These are phyloP conservation scores for Pinus albicaulis DNA, from an alignment of 75 land plant species.

Conservation along the genomic window DNA sequence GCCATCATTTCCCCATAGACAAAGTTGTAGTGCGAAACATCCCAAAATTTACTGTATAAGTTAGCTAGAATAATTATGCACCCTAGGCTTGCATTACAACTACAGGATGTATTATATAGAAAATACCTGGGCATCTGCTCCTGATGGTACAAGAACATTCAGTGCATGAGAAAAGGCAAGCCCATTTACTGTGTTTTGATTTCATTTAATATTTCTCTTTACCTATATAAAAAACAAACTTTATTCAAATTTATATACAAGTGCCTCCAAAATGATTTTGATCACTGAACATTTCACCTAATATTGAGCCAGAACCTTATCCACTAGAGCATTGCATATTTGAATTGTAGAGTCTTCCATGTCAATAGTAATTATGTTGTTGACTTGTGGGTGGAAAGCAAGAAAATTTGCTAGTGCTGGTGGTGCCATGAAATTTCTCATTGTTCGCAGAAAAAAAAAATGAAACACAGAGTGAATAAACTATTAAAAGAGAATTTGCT, in stretches of 20 bases:
- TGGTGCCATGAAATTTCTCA: slow-evolving; percentile 59
- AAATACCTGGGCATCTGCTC: slow-evolving; percentile 49
- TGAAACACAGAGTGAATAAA: slow-evolving; percentile 4
- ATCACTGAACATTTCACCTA: background rate
- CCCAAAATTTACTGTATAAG: background rate
- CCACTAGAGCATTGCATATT: slow-evolving; percentile 58
- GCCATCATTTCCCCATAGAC: slow-evolving; percentile 41
- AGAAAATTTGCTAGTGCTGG: slow-evolving; percentile 64
- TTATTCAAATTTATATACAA: background rate
- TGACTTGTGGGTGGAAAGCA: slow-evolving; percentile 63
- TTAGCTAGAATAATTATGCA: background rate
- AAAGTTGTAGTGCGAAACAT: slow-evolving; percentile 22
- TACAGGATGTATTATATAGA: background rate
- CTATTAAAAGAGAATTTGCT: slow-evolving; percentile 9
- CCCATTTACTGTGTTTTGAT: slow-evolving; percentile 44
- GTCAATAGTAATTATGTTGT: slow-evolving; percentile 60
- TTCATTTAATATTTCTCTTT: slow-evolving; percentile 49
- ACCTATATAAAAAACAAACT: slow-evolving; percentile 20
- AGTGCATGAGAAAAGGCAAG: slow-evolving; percentile 42
- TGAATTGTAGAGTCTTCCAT: slow-evolving; percentile 59
- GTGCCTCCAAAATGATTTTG: no score
- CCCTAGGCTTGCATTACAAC: background rate
- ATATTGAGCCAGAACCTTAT: slow-evolving; percentile 27
- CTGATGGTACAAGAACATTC: slow-evolving; percentile 49
- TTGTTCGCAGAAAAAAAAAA: slow-evolving; percentile 23